These are phyloP conservation scores for Fomitopsis pulvina DNA, from an alignment of 768 basidiomycete genomes.

Conservation along the genomic window DNA sequence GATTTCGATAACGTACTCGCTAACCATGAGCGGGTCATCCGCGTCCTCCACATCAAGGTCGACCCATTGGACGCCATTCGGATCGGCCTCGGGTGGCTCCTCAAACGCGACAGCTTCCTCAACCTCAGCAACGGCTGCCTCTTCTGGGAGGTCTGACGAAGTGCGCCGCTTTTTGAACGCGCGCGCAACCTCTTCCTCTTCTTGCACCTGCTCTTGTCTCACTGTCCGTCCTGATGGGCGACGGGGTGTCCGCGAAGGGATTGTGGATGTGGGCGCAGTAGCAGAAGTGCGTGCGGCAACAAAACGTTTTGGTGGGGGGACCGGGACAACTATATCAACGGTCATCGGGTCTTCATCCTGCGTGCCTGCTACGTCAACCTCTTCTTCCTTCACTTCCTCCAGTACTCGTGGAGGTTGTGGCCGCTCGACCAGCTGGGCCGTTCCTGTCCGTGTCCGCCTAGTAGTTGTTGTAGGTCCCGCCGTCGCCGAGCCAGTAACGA, in stretches of 20 bases:
- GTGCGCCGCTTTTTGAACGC: constrained; percentile 72
- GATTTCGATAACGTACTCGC: constrained; percentile 92
- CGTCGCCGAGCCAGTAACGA: constrained; percentile 32
- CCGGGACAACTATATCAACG: constrained; percentile 24
- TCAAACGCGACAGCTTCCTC: constrained; percentile 30
- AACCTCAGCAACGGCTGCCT: constrained; percentile 34
- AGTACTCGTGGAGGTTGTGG: constrained; percentile 5
- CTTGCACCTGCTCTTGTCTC: constrained; percentile 23
- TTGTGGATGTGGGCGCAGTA: constrained; percentile 5
- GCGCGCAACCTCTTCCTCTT: constrained; percentile 52
- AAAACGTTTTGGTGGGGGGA: constrained; percentile 23
- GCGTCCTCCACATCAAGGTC: constrained; percentile 89
- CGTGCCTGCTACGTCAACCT: constrained; percentile 15
- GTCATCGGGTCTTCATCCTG: constrained; percentile 46
- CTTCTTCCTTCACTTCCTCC: constrained; percentile 14
- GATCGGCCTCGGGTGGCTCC: constrained; percentile 57
- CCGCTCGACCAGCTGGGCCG: constrained; percentile 21
- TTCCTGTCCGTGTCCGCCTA: constrained; percentile 21
- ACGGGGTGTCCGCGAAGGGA: constrained; percentile 10
- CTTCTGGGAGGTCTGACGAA: constrained; percentile 53
- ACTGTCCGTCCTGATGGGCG: constrained; percentile 8
- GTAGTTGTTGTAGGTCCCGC: constrained; percentile 15
- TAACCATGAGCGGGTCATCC: constrained; percentile 95
- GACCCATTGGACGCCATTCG: constrained; percentile 67
- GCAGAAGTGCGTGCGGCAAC: constrained; percentile 17